Percentiles rank a stretch among this genome's conserved stretches.
phyloP scores from a whole-genome alignment of 257 asterid species.

The Nemophila menziesii region DNA sequence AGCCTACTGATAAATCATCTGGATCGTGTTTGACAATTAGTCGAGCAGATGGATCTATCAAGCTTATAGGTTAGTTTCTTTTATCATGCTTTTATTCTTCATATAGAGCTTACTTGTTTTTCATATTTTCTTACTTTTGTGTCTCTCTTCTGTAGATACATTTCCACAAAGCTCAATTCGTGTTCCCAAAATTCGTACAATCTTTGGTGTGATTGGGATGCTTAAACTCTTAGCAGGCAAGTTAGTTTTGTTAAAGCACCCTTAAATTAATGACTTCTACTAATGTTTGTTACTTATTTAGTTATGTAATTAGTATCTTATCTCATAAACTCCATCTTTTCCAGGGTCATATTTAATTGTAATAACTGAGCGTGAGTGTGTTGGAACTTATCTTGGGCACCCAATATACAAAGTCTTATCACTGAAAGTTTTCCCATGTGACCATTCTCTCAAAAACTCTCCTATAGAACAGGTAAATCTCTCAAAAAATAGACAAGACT shows the following conservation, averaged over 20 bases:
- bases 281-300: neutral
- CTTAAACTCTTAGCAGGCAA: slow-evolving; percentile 70
- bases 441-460: slow-evolving; percentile 53
- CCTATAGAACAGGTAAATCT: slow-evolving; percentile 59
- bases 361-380: slow-evolving; percentile 69
- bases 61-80: slow-evolving; percentile 34
- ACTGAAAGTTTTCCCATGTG: slow-evolving; percentile 73
- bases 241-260: slow-evolving; percentile 3
- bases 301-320: too few species aligned
- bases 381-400: slow-evolving; percentile 60
- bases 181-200: slow-evolving; percentile 52
- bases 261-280: neutral
- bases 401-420: slow-evolving; percentile 71
- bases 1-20: slow-evolving; percentile 80
- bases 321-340: too few species aligned
- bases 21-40: slow-evolving; percentile 51
- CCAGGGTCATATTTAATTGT: slow-evolving; percentile 70
- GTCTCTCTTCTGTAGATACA: slow-evolving; percentile 34
- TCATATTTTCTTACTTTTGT: slow-evolving; percentile 5
- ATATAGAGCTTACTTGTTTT: neutral
- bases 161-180: slow-evolving; percentile 41
- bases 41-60: slow-evolving; percentile 53
- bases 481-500: neutral
- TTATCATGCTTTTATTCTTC: slow-evolving; percentile 4
- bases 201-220: slow-evolving; percentile 82